A percentile compares a stretch with the other conserved stretches of the same genome.
These are phyloP conservation scores for Plasmodium cynomolgi DNA, from an alignment of 169 alveolate genomes.

Conservation along the genomic window DNA sequence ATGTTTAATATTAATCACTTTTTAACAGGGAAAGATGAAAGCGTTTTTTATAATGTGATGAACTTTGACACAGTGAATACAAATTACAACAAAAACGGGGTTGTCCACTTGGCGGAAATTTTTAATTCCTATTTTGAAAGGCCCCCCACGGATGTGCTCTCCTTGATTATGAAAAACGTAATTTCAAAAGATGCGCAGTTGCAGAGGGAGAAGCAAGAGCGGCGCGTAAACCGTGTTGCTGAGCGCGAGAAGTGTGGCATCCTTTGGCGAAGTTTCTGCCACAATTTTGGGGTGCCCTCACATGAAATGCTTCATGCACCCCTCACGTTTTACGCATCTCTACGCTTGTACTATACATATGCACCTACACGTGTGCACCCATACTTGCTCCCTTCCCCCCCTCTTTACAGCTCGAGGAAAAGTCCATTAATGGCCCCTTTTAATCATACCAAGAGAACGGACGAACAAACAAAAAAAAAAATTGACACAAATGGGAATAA, in stretches of 20 bases:
- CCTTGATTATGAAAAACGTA: slow-evolving; percentile 54
- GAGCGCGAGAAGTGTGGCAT: not conserved
- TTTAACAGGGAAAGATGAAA: slow-evolving; percentile 69
- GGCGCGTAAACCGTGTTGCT: not conserved
- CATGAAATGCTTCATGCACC: not conserved
- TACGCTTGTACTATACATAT: not conserved
- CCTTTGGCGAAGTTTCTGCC: not conserved
- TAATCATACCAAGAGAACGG: slow-evolving; percentile 15
- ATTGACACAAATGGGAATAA: not conserved
- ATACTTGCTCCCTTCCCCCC: not conserved
- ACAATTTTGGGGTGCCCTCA: not conserved
- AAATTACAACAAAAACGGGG: slow-evolving; percentile 21
- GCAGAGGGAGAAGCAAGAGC: not conserved
- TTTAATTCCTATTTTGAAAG: slow-evolving; percentile 70
- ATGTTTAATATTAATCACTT: slow-evolving; percentile 67
- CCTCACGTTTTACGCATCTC: not conserved
- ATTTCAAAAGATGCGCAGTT: not conserved
- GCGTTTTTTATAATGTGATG: slow-evolving; percentile 62
- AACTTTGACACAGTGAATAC: slow-evolving; percentile 60
- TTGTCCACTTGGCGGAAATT: slow-evolving; percentile 22
- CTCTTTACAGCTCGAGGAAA: slow-evolving; percentile 63
- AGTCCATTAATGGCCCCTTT: slow-evolving; percentile 73
- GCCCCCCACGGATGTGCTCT: slow-evolving; percentile 51
- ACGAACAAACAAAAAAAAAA: not conserved
- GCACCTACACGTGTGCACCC: not conserved